phyloP scores from a whole-genome alignment of 1,284 basidiomycete species.

The Golubevia sp. region DNA sequence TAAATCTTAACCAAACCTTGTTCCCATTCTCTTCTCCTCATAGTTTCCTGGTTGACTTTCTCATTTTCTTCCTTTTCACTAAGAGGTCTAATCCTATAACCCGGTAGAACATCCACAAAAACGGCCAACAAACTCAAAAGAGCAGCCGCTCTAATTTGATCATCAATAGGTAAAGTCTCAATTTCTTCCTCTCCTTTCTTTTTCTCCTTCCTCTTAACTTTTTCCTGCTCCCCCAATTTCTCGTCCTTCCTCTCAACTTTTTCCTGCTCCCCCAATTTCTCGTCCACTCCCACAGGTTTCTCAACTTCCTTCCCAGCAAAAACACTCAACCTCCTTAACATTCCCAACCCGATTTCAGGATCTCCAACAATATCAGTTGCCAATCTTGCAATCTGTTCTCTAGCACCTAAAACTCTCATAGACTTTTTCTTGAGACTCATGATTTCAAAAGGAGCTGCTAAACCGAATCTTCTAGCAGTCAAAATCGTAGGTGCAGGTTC shows the following conservation, averaged over 20 bases:
- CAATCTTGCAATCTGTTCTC: slow-evolving; percentile 57
- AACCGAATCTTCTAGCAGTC: neutral
- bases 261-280: slow-evolving; percentile 41
- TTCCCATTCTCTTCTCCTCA: slow-evolving; percentile 89
- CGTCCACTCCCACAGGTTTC: slow-evolving; percentile 6
- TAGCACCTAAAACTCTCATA: slow-evolving; percentile 18
- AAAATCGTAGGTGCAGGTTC: neutral
- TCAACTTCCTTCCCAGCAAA: slow-evolving; percentile 5
- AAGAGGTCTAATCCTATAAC: slow-evolving; percentile 78
- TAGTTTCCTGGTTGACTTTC: slow-evolving; percentile 92
- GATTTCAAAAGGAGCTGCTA: neutral
- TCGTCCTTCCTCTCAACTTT: slow-evolving; percentile 60
- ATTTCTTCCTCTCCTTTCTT: neutral
- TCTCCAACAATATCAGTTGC: slow-evolving; percentile 49
- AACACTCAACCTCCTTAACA: slow-evolving; percentile 44
- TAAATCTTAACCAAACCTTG: slow-evolving; percentile 90
- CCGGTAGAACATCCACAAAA: slow-evolving; percentile 93
- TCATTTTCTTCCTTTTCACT: slow-evolving; percentile 88
- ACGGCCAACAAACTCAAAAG: slow-evolving; percentile 89
- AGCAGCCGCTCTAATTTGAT: slow-evolving; percentile 81
- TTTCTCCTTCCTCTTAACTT: neutral
- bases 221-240: slow-evolving; percentile 58
- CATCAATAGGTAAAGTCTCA: slow-evolving; percentile 74
- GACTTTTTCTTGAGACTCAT: neutral
- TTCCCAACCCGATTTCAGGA: slow-evolving; percentile 48